phyloP scores from a whole-genome alignment of 2,329 filamentous ascomycete species.

The Pseudogymnoascus sp. region DNA sequence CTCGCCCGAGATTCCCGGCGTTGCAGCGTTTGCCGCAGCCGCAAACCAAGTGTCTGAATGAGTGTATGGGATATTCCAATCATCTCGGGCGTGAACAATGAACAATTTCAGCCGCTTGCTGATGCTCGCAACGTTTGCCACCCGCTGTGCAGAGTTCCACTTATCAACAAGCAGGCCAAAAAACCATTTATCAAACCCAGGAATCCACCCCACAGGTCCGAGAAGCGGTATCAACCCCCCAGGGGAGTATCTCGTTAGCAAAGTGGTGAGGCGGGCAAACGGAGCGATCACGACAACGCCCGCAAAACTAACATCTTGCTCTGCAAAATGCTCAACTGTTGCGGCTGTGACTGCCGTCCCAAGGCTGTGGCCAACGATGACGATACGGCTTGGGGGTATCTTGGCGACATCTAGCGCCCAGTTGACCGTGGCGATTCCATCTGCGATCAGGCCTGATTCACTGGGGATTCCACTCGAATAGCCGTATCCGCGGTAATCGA shows the following conservation, averaged over 20 bases:
- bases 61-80: constrained; percentile 70
- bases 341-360: constrained; percentile 78
- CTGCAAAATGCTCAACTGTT: constrained; percentile 61
- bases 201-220: constrained; percentile 62
- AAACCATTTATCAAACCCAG: constrained; percentile 53
- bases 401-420: constrained; percentile 59
- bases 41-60: constrained; percentile 59
- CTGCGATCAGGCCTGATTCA: constrained; percentile 72
- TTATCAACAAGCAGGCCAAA: constrained; percentile 62
- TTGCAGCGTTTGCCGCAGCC: constrained; percentile 46
- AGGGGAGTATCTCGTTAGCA: constrained; percentile 69
- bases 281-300: constrained; percentile 71
- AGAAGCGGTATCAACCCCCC: constrained; percentile 72
- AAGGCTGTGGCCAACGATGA: constrained; percentile 77
- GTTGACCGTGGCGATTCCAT: constrained; percentile 64
- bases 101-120: constrained; percentile 54
- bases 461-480: constrained; percentile 70
- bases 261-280: constrained; percentile 64
- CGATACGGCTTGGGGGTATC: constrained; percentile 62
- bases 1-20: constrained; percentile 23
- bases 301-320: constrained; percentile 59
- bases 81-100: constrained; percentile 72
- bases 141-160: constrained; percentile 65
- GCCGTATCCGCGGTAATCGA: constrained; percentile 88
- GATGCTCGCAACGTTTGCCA: constrained; percentile 47